phyloP scores from a whole-genome alignment of 1,284 basidiomycete species.

The Ustilago hordei region DNA sequence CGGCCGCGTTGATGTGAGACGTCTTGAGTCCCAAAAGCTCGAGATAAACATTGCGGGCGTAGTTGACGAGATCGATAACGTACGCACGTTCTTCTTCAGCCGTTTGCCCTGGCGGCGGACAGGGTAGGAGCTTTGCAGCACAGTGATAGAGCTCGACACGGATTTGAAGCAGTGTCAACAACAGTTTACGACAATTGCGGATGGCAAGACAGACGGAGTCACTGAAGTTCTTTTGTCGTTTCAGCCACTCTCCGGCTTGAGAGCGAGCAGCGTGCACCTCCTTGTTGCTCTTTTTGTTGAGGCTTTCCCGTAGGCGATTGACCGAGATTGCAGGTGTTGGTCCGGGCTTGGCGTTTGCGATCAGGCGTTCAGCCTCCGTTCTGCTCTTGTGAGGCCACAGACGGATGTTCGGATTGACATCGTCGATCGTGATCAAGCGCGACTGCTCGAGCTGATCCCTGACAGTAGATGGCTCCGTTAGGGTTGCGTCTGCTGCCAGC shows the following conservation, averaged over 20 bases:
- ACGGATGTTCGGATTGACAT: constrained; percentile 12
- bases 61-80: constrained; percentile 1
- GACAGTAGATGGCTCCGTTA: background rate
- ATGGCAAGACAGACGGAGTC: constrained; percentile 5
- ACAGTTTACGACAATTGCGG: background rate
- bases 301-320: background rate
- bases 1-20: background rate
- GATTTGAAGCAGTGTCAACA: constrained; percentile 5
- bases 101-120: too few species aligned
- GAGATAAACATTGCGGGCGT: background rate
- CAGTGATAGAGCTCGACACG: constrained; percentile 16
- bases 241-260: background rate
- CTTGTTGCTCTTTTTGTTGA: background rate
- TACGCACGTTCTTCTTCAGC: too few species aligned
- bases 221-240: background rate
- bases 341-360: background rate
- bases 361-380: background rate
- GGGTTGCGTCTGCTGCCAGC: background rate
- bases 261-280: constrained; percentile 2
- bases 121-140: background rate
- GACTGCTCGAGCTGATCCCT: background rate
- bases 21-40: constrained; percentile 1
- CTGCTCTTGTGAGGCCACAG: constrained; percentile 2
- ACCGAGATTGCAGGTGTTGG: background rate
- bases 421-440: constrained; percentile 3